phyloP scores from a whole-genome alignment of 2,329 filamentous ascomycete species.

The Ceratocystis variospora region DNA sequence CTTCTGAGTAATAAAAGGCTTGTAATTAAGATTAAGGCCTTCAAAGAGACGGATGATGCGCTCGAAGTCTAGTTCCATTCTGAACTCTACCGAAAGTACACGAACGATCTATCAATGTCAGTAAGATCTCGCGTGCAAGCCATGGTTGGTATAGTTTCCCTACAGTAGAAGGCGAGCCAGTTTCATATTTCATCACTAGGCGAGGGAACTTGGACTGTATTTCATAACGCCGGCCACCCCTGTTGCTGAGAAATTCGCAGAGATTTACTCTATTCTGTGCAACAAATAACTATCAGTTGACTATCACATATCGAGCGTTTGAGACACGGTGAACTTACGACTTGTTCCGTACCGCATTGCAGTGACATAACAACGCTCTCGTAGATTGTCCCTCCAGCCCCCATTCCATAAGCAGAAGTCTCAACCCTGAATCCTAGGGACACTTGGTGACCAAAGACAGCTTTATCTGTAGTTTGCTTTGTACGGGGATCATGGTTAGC shows the following conservation, averaged over 20 bases:
- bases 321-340: slow-evolving; percentile 4
- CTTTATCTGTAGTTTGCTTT: slow-evolving; percentile 17
- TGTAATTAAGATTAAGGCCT: slow-evolving; percentile 14
- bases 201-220: slow-evolving; percentile 15
- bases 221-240: slow-evolving; percentile 14
- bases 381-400: slow-evolving; percentile 9
- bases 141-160: not conserved
- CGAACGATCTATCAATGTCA: slow-evolving; percentile 12
- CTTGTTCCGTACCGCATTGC: slow-evolving; percentile 8
- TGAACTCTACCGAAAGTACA: slow-evolving; percentile 16
- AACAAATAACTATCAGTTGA: not conserved
- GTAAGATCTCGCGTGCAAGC: not conserved
- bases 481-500: slow-evolving; percentile 18
- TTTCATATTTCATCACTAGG: slow-evolving; percentile 17
- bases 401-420: not conserved
- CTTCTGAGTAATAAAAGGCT: slow-evolving; percentile 13
- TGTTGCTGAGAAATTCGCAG: slow-evolving; percentile 6
- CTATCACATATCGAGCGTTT: not conserved
- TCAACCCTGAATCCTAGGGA: slow-evolving; percentile 9
- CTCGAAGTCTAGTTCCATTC: slow-evolving; percentile 10
- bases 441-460: slow-evolving; percentile 13
- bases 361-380: slow-evolving; percentile 13
- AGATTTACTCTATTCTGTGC: slow-evolving; percentile 14
- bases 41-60: slow-evolving; percentile 14
- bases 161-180: slow-evolving; percentile 10